Percentiles rank a stretch among this genome's conserved stretches.
Evolutionary conservation across 106 monocot species (phyloP).

Genomic region (Acanthochlamys bracteata): DNA sequence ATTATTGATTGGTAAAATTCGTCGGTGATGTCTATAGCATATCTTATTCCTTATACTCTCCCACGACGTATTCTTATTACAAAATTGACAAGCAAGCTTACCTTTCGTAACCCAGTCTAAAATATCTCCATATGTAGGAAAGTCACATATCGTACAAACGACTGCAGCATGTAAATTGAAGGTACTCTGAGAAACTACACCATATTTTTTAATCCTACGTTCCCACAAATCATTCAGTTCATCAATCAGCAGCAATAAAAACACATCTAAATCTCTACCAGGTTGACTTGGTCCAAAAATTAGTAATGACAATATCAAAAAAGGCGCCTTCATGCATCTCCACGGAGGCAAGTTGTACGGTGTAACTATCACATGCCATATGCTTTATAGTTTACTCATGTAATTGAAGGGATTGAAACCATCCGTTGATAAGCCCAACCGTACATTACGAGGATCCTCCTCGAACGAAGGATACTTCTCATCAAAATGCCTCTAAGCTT

Average conservation of each 20-base stretch:
- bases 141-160: conserved; percentile 15
- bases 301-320: neutral
- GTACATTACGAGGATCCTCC: neutral
- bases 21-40: neutral
- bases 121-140: conserved; percentile 12
- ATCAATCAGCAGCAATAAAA: conserved; percentile 5
- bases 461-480: neutral
- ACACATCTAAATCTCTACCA: conserved; percentile 6
- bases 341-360: conserved; percentile 9
- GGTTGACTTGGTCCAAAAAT: neutral
- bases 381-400: conserved; percentile 5
- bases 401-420: conserved; percentile 8
- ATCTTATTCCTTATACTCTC: neutral
- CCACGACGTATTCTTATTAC: neutral
- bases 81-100: conserved; percentile 2
- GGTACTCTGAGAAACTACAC: conserved; percentile 3
- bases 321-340: conserved; percentile 1
- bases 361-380: conserved; percentile 3
- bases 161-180: conserved; percentile 6
- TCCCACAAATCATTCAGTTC: neutral
- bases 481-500: conserved; percentile 4
- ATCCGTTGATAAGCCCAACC: conserved; percentile 8
- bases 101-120: conserved; percentile 19
- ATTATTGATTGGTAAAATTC: conserved; percentile 8
- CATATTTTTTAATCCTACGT: conserved; percentile 5